These are phyloP conservation scores for Amanita muscaria DNA, from an alignment of 768 basidiomycete genomes.

Conservation along the genomic window DNA sequence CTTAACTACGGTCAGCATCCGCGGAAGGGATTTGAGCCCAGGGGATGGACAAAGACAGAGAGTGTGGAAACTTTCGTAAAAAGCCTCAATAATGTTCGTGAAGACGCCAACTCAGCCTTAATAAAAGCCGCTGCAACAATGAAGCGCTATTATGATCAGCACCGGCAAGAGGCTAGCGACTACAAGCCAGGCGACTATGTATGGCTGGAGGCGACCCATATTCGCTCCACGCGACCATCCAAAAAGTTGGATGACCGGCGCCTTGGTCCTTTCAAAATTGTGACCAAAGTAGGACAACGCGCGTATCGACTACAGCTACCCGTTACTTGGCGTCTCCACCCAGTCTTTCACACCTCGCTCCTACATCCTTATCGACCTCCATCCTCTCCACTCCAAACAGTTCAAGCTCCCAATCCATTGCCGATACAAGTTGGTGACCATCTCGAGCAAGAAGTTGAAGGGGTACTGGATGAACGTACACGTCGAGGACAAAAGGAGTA, in stretches of 20 bases:
- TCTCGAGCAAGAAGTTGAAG: background rate
- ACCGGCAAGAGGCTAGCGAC: background rate
- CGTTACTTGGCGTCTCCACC: background rate
- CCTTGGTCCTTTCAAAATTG: background rate
- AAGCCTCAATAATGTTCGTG: background rate
- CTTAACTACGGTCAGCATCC: too few relatives aligned
- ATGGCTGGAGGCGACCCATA: background rate
- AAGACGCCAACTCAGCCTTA: background rate
- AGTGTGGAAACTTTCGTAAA: background rate
- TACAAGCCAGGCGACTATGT: background rate
- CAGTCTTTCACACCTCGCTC: background rate
- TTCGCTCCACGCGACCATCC: background rate
- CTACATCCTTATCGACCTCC: background rate
- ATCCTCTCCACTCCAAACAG: background rate
- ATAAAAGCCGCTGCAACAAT: background rate
- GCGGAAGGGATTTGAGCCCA: background rate
- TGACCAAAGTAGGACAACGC: background rate
- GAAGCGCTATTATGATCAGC: background rate
- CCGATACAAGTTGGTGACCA: background rate
- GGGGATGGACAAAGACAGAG: background rate
- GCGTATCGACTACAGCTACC: background rate
- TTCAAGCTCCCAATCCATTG: background rate
- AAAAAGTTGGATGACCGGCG: background rate
- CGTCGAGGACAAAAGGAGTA: background rate
- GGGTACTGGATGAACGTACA: background rate